Conservation (phyloP, 352 stramenopile genomes). For the Pythium guiyangense region DNA sequence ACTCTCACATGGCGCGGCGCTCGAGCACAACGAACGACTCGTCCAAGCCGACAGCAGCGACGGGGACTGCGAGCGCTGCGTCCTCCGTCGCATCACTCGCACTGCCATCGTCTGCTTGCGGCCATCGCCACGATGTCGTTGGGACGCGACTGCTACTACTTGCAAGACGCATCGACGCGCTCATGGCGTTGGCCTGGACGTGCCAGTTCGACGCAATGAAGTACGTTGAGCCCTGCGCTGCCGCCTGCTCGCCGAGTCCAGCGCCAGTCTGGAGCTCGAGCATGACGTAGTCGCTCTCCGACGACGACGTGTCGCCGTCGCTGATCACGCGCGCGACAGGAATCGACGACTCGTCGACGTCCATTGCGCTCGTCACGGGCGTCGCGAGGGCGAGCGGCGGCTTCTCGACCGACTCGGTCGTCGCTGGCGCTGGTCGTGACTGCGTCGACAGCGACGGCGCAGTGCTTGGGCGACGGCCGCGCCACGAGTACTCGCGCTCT, state of each 20-base stretch:
- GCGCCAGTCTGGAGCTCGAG: slow-evolving; percentile 70
- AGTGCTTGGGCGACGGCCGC: background rate
- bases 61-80: slow-evolving; percentile 6
- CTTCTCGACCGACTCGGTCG: background rate
- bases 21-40: slow-evolving; percentile 79
- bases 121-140: background rate
- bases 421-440: background rate
- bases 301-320: slow-evolving; percentile 11
- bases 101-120: slow-evolving; percentile 11
- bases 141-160: slow-evolving; percentile 10
- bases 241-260: slow-evolving; percentile 30
- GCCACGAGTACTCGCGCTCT: slow-evolving; percentile 47
- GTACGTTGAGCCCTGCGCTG: slow-evolving; percentile 48
- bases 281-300: slow-evolving; percentile 75
- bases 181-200: slow-evolving; percentile 73
- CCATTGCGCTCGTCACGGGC: slow-evolving; percentile 17
- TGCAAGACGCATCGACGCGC: slow-evolving; percentile 54
- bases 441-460: background rate
- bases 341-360: slow-evolving; percentile 28
- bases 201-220: slow-evolving; percentile 83
- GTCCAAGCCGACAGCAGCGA: slow-evolving; percentile 24
- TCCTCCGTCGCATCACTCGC: background rate
- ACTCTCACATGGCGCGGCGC: slow-evolving; percentile 7
- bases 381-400: slow-evolving; percentile 18
- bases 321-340: slow-evolving; percentile 56